Base-by-base conservation (phyloP, 805 yeast genomes). In the Lipomyces japonicus region DNA sequence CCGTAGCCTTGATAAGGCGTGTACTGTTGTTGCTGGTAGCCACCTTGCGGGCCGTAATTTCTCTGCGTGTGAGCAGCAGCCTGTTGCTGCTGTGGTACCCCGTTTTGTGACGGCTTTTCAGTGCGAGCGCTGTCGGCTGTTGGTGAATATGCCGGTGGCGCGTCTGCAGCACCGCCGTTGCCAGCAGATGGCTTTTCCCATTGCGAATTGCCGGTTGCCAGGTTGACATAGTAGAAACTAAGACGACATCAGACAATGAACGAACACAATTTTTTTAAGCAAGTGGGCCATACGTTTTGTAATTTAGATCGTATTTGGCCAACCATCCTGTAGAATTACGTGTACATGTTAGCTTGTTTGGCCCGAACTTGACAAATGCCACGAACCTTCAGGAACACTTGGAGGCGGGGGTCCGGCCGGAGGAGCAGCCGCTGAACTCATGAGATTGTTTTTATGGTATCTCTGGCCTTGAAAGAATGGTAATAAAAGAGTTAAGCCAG, bases 171-270 rank as follows among this genome's bases (percentile, higher is more conserved):
- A 19, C 39, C 30, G 26, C 50, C 30, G 51, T 58, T 35, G 42
- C 52, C 42, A 25, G 55, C 42, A 1, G 48, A 19, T 14, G 96
- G 97, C 12, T 81, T 79, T 46, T 86, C 95, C 97, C 97, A 91
- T 67, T 89, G 96, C 0, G 96, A 86, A 58, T 79, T 72, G 52
- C 85, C 83, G 12, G 86, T 78, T 14, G 73, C 62, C 57, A 85
- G 69, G 60, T 88, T 74, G n/a, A 91, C 95, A 62, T 81, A 91
- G 66, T 82, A 91, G 81, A 82, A 87, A 1, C 84, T 79, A 43
- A 21, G 4, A 19, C 39, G 22, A 25, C 37, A 46, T 16, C 34
- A 38, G 10, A 26, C 10, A n/a, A 16, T 7, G n/a, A 21, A 24
- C 21, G 18, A 22, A n/a, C 6, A n/a, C n/a, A 5, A 12, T 25